Percentiles rank a stretch among this genome's conserved stretches.
Evolutionary conservation across 768 basidiomycete species (phyloP).

Genomic region (Pholiota microspora): DNA sequence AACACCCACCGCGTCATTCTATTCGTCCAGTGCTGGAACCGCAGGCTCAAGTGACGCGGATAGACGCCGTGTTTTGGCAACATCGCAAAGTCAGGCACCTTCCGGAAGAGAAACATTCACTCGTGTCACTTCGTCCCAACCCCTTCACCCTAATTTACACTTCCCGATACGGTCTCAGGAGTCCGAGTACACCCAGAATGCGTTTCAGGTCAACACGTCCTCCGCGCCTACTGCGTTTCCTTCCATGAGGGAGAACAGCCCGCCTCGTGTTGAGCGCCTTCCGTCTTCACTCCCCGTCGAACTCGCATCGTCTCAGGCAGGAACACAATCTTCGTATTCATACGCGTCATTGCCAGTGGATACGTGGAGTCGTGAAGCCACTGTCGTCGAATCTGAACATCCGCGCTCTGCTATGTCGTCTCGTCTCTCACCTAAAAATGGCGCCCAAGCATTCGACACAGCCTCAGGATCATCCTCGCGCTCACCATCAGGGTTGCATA

Average conservation of each 20-base stretch:
- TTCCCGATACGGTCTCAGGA: conserved; percentile 14
- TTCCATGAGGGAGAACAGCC: conserved; percentile 15
- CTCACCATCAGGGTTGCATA: conserved; percentile 12
- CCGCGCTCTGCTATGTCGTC: background rate
- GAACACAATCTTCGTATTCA: conserved; percentile 1
- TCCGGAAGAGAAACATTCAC: conserved; percentile 7
- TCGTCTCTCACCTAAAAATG: conserved; percentile 9
- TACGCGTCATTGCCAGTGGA: conserved; percentile 1
- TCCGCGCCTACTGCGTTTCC: background rate
- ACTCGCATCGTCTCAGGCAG: background rate
- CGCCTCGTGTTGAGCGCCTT: conserved; percentile 23
- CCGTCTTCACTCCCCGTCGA: conserved; percentile 16
- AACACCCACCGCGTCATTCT: conserved; percentile 35
- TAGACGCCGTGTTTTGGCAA: conserved; percentile 7
- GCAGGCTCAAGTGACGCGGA: conserved; percentile 6
- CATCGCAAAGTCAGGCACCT: conserved; percentile 9
- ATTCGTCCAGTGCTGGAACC: conserved; percentile 14
- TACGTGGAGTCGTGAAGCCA: conserved; percentile 15
- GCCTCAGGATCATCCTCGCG: conserved; percentile 1
- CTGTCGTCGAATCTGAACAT: conserved; percentile 7
- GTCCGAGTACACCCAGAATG: background rate
- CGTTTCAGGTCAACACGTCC: background rate
- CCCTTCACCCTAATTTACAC: conserved; percentile 19
- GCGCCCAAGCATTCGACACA: conserved; percentile 1
- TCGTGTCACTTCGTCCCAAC: conserved; percentile 15